phyloP scores from a whole-genome alignment of 2,329 filamentous ascomycete genomes.

The Neobulgaria alba region DNA sequence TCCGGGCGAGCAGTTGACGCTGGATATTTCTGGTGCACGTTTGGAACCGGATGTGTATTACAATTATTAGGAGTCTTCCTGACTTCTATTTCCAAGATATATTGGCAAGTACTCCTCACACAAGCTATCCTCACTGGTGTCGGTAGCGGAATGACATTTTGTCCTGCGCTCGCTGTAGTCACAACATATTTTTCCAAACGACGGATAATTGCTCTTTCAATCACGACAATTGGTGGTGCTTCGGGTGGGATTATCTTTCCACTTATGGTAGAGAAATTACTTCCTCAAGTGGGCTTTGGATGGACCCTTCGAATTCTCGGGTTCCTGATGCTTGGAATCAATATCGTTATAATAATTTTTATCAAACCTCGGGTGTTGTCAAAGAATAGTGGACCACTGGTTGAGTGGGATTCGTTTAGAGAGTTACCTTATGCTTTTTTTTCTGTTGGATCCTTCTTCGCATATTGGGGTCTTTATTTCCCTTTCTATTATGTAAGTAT shows the following conservation, averaged over 20 bases:
- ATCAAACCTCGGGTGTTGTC: constrained; percentile 33
- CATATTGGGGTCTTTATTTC: background rate
- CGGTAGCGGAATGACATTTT: constrained; percentile 35
- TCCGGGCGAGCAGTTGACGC: constrained; percentile 12
- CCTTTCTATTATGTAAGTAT: background rate
- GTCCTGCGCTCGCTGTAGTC: constrained; percentile 48
- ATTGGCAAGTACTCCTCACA: constrained; percentile 38
- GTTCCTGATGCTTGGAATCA: constrained; percentile 32
- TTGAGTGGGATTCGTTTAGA: constrained; percentile 36
- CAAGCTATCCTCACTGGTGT: constrained; percentile 39
- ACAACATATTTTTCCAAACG: constrained; percentile 36
- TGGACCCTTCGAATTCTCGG: constrained; percentile 38
- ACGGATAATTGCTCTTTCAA: constrained; percentile 28
- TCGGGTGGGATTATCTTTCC: constrained; percentile 59
- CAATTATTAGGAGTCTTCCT: background rate
- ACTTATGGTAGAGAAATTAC: constrained; percentile 36
- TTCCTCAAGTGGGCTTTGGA: constrained; percentile 33
- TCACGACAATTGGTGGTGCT: constrained; percentile 43
- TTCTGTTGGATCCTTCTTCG: constrained; percentile 30
- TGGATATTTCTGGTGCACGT: constrained; percentile 20
- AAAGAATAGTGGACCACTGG: constrained; percentile 31
- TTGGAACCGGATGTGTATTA: background rate
- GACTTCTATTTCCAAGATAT: constrained; percentile 26
- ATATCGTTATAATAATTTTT: constrained; percentile 30
- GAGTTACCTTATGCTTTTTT: constrained; percentile 37